Evolutionary conservation across 371 early-diverging fungal species (phyloP), one percentile per base, ranked within the genome.

Genomic region (Entomophthora muscae): DNA sequence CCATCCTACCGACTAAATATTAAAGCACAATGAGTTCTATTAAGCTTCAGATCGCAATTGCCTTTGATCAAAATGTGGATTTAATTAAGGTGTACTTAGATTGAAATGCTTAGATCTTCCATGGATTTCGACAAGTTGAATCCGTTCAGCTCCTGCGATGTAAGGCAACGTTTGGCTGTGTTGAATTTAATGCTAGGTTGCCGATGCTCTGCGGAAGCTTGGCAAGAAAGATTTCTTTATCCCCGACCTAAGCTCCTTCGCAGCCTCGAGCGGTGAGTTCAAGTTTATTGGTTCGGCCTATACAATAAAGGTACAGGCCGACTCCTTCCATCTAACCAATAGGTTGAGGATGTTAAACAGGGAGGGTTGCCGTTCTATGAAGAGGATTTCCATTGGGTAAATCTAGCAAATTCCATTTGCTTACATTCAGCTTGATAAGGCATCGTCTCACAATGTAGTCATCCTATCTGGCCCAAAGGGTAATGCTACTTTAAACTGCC

Each of bases 371-470:
- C 66, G 67, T n/a, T 24, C 53, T 29, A n/a, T 66, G 76, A 76
- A 67, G 55, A 72, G 72, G 31, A 76, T 1, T 29, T 27, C 21
- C 58, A 58, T 58, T 58, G 58, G 58, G 58, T 58, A 58, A 58
- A 10, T n/a, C 26, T 7, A n/a, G n/a, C n/a, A n/a, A n/a, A n/a
- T n/a, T 5, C 21, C 3, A 10, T n/a, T 23, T 7, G 3, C n/a
- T 53, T 7, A 32, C n/a, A n/a, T 58, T 17, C 22, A 58, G 58
- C 3, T 58, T 10, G 58, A 58, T 31, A 32, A 3, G 22, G 58
- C 33, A 26, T 21, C 22, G 10, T 12, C 30, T 32, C 21, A 28
- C 33, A 21, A 58, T 3, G 29, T 58, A n/a, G 58, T 58, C 22
- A 21, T 58, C 2, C 30, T 58, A 22, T 31, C 29, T 2, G 29